Evolutionary conservation across 805 yeast species (phyloP), one percentile per base, ranked within the genome.

Genomic region (Suhomyces pyralidae): DNA sequence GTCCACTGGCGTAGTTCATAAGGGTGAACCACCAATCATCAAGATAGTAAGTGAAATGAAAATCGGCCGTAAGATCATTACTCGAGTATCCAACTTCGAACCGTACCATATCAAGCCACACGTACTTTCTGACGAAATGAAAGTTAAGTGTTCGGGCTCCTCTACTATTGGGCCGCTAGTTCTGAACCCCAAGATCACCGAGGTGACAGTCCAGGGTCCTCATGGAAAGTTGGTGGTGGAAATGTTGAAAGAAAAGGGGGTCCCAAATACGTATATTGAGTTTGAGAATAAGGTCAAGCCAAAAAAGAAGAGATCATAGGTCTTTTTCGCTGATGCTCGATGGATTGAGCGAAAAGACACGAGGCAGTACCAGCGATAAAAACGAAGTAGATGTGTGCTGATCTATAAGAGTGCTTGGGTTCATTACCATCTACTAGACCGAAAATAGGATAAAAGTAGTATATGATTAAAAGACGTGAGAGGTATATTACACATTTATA

Each of bases 191-290:
- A 79, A 77, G 38, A 61, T 79, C 0, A 67, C 76, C 40, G 96
- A 89, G 61, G 90, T 94, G 3, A 79, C 84, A 46, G 96, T 94
- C 2, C 98, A 94, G 71, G 99, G 99, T 0, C 88, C 93, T 2
- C 98, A 93, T 65, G 83, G 84, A 22, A 79, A 81, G 46, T 66
- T 78, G 0, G 81, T 87, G 9, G 71, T 77, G n/a, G 85, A 84
- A 2, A 65, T 85, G 45, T 69, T 92, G 52, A 77, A 71, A 44
- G 72, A 71, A 4, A 73, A 82, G 53, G 96, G 96, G 0, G 69
- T 93, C 24, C 85, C 86, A 22, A 65, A 78, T 3, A 66, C 77
- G 15, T 88, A 86, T 85, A 84, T 93, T 15, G 80, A 78, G 22
- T 79, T 81, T 52, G 84, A 80, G 52, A 88, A 88, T 60, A 86